phyloP scores from a whole-genome alignment of 2,329 filamentous ascomycete genomes.

The Paraconiothyrium sp. region DNA sequence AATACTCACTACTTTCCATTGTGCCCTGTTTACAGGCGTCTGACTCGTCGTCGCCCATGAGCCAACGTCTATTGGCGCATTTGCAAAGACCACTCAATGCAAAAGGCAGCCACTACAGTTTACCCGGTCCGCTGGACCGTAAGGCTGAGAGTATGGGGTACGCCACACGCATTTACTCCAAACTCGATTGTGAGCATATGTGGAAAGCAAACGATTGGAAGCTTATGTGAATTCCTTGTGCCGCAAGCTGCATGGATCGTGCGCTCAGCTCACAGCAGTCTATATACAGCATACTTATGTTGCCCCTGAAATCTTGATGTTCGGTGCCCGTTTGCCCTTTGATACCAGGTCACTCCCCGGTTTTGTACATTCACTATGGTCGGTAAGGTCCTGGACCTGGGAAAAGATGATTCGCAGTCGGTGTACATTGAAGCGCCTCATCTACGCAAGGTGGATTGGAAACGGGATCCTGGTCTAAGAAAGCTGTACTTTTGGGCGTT shows the following conservation, averaged over 20 bases:
- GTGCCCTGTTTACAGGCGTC: slow-evolving; percentile 22
- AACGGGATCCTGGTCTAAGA: slow-evolving; percentile 64
- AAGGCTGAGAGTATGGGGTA: slow-evolving; percentile 29
- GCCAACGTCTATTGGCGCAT: slow-evolving; percentile 28
- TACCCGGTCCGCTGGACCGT: slow-evolving; percentile 45
- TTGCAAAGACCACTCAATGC: slow-evolving; percentile 28
- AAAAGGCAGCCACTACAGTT: slow-evolving; percentile 30
- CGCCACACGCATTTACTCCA: slow-evolving; percentile 20
- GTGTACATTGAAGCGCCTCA: slow-evolving; percentile 61
- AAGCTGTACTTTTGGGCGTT: slow-evolving; percentile 65
- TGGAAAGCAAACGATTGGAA: slow-evolving; percentile 33
- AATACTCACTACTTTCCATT: slow-evolving; percentile 12
- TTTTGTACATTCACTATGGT: slow-evolving; percentile 28
- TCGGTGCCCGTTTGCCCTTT: slow-evolving; percentile 21
- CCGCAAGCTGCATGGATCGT: slow-evolving; percentile 22
- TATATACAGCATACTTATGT: slow-evolving; percentile 26
- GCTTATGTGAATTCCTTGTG: slow-evolving; percentile 28
- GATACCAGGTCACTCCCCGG: slow-evolving; percentile 4
- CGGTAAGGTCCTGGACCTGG: slow-evolving; percentile 28
- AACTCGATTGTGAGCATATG: slow-evolving; percentile 3
- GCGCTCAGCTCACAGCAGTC: slow-evolving; percentile 22
- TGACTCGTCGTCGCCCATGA: slow-evolving; percentile 15
- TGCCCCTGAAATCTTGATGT: slow-evolving; percentile 12
- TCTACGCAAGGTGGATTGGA: slow-evolving; percentile 63
- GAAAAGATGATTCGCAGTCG: slow-evolving; percentile 37